Conservation (phyloP, 768 basidiomycete species). For the Boletus patriciae region DNA sequence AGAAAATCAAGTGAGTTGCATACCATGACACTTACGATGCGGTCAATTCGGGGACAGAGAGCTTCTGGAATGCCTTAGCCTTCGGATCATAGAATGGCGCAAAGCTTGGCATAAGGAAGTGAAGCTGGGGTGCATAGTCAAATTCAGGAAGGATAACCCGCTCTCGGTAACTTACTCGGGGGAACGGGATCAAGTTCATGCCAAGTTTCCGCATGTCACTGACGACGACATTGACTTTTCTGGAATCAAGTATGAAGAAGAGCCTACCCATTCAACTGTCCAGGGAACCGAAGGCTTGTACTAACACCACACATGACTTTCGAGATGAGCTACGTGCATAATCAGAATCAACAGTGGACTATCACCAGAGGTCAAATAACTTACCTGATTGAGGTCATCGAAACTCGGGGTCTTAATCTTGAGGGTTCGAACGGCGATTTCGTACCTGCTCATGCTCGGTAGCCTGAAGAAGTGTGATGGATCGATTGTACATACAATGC, state of each 20-base stretch:
- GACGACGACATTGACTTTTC: slow-evolving; percentile 4
- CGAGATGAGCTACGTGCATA: slow-evolving; percentile 57
- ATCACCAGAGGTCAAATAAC: slow-evolving; percentile 12
- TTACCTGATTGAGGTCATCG: slow-evolving; percentile 66
- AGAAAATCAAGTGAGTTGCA: background rate
- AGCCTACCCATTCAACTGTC: slow-evolving; percentile 82
- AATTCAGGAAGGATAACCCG: background rate
- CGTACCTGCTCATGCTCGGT: slow-evolving; percentile 50
- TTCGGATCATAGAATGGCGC: slow-evolving; percentile 81
- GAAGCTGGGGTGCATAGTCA: slow-evolving; percentile 54
- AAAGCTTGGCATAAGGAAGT: slow-evolving; percentile 96
- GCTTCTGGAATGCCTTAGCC: slow-evolving; percentile 57
- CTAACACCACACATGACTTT: slow-evolving; percentile 95
- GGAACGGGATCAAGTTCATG: slow-evolving; percentile 96
- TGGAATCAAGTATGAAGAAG: background rate
- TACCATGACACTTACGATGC: slow-evolving; percentile 52
- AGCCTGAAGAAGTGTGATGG: background rate
- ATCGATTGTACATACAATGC: slow-evolving; percentile 54
- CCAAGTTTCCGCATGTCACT: slow-evolving; percentile 88
- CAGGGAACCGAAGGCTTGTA: slow-evolving; percentile 91
- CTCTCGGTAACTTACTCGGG: slow-evolving; percentile 57
- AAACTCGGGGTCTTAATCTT: slow-evolving; percentile 67
- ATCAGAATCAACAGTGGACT: background rate
- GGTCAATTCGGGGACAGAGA: slow-evolving; percentile 68
- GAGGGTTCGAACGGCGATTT: slow-evolving; percentile 64